Conservation (phyloP, 1,284 basidiomycete genomes). For the Ustilago trichophora region DNA sequence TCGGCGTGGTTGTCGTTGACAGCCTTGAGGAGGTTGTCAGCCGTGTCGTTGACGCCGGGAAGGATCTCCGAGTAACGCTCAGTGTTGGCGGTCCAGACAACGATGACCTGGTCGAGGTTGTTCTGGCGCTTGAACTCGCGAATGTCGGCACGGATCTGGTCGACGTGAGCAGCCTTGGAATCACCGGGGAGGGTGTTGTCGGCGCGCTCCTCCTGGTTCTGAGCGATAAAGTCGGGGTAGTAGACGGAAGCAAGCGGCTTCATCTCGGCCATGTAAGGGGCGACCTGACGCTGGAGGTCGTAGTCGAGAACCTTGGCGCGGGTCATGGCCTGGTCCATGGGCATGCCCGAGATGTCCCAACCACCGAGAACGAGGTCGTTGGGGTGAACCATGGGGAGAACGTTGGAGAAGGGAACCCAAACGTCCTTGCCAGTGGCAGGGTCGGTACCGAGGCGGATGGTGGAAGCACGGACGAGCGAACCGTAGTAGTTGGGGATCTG, state of each 20-base stretch:
- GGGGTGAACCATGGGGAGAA: conserved; percentile 97
- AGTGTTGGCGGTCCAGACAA: conserved; percentile 99
- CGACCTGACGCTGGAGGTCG: conserved; percentile 95
- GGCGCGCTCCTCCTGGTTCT: conserved; percentile 95
- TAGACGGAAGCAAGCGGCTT: conserved; percentile 93
- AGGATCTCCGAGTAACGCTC: conserved; percentile 97
- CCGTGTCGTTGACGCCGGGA: conserved; percentile 93
- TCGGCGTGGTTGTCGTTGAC: conserved; percentile 88
- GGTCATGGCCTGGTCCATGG: conserved; percentile 90
- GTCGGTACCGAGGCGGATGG: conserved; percentile 88
- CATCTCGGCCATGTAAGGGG: conserved; percentile 82
- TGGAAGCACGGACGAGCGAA: conserved; percentile 86
- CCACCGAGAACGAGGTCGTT: conserved; percentile 96
- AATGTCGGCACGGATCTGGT: conserved; percentile 90
- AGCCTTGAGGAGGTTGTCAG: conserved; percentile 82
- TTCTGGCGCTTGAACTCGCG: conserved; percentile 88
- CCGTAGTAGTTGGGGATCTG: conserved; percentile 90
- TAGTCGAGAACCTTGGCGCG: conserved; percentile 94
- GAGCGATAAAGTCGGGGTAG: conserved; percentile 77
- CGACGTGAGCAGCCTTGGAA: conserved; percentile 89
- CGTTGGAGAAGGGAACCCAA: conserved; percentile 88
- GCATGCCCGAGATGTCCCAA: conserved; percentile 91
- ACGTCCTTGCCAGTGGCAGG: conserved; percentile 86
- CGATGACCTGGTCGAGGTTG: conserved; percentile 80
- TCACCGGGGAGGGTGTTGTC: conserved; percentile 87